A percentile compares a stretch with the other conserved stretches of the same genome.
Evolutionary conservation across 169 alveolate species (phyloP).

Genomic region (Ophryocystis elektroscirrha): DNA sequence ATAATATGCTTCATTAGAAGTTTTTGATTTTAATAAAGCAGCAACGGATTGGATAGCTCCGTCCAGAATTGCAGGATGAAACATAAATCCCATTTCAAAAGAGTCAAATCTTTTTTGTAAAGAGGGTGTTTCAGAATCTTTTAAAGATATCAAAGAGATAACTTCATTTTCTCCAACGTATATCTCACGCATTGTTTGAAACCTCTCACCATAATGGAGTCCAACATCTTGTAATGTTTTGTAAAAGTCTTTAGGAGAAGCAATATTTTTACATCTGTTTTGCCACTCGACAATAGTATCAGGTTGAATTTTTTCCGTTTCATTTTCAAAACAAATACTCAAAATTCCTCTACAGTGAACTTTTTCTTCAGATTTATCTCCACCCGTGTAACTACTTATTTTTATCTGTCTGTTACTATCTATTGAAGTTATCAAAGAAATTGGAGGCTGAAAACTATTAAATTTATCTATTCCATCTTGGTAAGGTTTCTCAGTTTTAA

Average conservation of each 20-base stretch:
- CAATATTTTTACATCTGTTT: no score
- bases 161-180: constrained; percentile 8
- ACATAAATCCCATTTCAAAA: constrained; percentile 24
- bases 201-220: constrained; percentile 30
- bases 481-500: background rate
- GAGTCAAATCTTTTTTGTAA: constrained; percentile 2
- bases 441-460: no score
- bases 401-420: background rate
- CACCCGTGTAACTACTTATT: background rate
- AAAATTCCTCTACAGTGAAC: background rate
- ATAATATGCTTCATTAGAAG: constrained; percentile 1
- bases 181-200: constrained; percentile 17
- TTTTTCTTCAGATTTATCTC: background rate
- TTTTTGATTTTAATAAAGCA: constrained; percentile 3
- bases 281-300: background rate
- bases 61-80: constrained; percentile 37
- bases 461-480: no score
- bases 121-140: no score
- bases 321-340: background rate
- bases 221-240: constrained; percentile 18
- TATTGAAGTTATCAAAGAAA: background rate
- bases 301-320: background rate
- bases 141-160: background rate
- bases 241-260: constrained; percentile 3
- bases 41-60: constrained; percentile 34